phyloP scores from a whole-genome alignment of 2,329 filamentous ascomycete genomes.

The Thelonectria rubi region DNA sequence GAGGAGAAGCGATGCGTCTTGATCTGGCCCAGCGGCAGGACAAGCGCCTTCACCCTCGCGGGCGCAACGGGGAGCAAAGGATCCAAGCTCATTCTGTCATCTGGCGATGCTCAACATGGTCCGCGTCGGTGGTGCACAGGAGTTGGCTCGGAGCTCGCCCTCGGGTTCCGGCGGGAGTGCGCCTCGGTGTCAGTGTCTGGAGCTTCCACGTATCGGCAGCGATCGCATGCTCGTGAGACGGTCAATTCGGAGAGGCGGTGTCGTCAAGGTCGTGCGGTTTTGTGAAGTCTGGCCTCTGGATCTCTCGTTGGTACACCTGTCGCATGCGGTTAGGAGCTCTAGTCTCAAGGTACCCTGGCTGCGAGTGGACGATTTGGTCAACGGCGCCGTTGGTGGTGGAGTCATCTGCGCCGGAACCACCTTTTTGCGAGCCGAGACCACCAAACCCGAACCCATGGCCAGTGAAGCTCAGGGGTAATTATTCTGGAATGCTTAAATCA shows the following conservation, averaged over 20 bases:
- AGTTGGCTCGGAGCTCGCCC: constrained; percentile 24
- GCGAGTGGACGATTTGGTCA: constrained; percentile 21
- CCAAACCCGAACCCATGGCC: constrained; percentile 10
- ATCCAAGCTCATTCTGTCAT: constrained; percentile 83
- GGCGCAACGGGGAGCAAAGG: constrained; percentile 90
- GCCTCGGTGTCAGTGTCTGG: constrained; percentile 15
- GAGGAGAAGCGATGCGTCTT: constrained; percentile 80
- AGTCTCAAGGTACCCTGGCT: constrained; percentile 31
- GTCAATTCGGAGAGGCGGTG: constrained; percentile 16
- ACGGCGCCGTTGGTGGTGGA: constrained; percentile 32
- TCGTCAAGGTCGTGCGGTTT: constrained; percentile 19
- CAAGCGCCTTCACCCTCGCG: constrained; percentile 86
- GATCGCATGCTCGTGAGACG: constrained; percentile 29
- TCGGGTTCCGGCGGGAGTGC: constrained; percentile 28
- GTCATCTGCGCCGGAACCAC: constrained; percentile 36
- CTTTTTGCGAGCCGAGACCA: constrained; percentile 43
- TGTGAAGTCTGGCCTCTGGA: constrained; percentile 25
- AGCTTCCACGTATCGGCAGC: constrained; percentile 8
- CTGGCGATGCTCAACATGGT: constrained; percentile 48
- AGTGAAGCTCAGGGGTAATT: constrained; percentile 5
- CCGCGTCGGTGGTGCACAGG: constrained; percentile 32
- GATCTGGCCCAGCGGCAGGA: constrained; percentile 88
- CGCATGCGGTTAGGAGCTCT: constrained; percentile 42
- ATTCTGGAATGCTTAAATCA: no score
- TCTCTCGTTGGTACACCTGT: constrained; percentile 41